phyloP scores from a whole-genome alignment of 257 asterid genomes.

The Rhazya stricta region DNA sequence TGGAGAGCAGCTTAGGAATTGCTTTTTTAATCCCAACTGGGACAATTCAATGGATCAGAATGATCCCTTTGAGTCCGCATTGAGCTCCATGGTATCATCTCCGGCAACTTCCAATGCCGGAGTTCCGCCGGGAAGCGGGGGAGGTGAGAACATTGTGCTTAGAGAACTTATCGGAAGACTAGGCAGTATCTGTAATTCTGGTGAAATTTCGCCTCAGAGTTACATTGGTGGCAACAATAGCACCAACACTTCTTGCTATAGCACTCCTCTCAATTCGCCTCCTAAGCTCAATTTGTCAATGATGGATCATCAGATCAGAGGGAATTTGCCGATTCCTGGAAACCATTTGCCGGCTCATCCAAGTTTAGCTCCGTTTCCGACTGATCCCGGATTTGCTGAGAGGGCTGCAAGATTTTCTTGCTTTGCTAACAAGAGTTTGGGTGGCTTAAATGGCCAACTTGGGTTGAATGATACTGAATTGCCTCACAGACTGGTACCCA shows the following conservation, averaged over 20 bases:
- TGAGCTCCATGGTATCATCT: constrained; percentile 92
- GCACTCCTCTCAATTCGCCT: constrained; percentile 70
- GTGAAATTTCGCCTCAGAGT: constrained; percentile 49
- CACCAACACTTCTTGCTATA: constrained; percentile 51
- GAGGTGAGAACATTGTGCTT: constrained; percentile 43
- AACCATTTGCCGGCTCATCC: constrained; percentile 31
- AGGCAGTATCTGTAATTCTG: constrained; percentile 62
- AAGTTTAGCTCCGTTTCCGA: constrained; percentile 36
- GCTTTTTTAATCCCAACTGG: constrained; percentile 47
- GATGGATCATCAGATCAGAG: constrained; percentile 40
- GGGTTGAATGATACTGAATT: constrained; percentile 27
- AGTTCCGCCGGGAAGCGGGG: constrained; percentile 12
- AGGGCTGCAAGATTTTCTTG: constrained; percentile 71
- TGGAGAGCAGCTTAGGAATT: constrained; percentile 29
- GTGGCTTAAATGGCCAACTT: constrained; percentile 21
- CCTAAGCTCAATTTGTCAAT: constrained; percentile 59
- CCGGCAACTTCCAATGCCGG: constrained; percentile 47
- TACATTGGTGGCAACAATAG: constrained; percentile 26
- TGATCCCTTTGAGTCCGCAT: constrained; percentile 73
- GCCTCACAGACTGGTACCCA: constrained; percentile 21
- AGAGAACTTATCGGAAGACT: constrained; percentile 70
- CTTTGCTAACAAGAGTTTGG: constrained; percentile 41
- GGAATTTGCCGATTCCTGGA: constrained; percentile 28
- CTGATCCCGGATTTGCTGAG: constrained; percentile 67
- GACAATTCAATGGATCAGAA: constrained; percentile 52